phyloP scores from a whole-genome alignment of 2,329 filamentous ascomycete genomes.

The Neopestalotiopsis clavispora region DNA sequence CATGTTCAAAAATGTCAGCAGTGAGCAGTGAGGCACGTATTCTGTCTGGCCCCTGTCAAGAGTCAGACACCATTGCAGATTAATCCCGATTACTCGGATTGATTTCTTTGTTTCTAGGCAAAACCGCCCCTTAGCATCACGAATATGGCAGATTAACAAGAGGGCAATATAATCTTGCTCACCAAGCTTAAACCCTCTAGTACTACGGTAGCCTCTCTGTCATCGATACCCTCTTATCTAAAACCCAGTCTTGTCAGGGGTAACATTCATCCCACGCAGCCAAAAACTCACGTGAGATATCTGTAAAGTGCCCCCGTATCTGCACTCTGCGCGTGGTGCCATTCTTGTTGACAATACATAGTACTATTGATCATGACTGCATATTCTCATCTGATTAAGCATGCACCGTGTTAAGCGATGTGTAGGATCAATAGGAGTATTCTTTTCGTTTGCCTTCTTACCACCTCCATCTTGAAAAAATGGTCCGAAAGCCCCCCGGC shows the following conservation, averaged over 20 bases:
- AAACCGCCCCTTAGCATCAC: too few relatives aligned
- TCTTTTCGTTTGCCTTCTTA: background rate
- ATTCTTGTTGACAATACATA: background rate
- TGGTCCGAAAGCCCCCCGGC: background rate
- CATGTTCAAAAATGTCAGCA: background rate
- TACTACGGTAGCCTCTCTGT: too few relatives aligned
- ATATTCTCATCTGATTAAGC: background rate
- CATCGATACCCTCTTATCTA: background rate
- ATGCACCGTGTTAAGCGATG: conserved; percentile 2
- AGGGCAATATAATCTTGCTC: too few relatives aligned
- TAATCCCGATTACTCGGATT: background rate
- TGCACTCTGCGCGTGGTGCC: background rate
- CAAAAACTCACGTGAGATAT: background rate
- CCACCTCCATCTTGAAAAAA: background rate
- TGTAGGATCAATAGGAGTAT: conserved; percentile 1
- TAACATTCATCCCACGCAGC: background rate
- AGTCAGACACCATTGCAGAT: background rate
- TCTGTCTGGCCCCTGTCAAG: background rate
- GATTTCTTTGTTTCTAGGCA: background rate
- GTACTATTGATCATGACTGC: background rate
- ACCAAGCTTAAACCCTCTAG: too few relatives aligned
- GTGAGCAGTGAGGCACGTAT: background rate
- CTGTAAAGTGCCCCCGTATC: background rate
- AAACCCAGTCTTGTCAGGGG: background rate
- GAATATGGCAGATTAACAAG: too few relatives aligned